Evolutionary conservation across 768 basidiomycete genomes (phyloP).

Genomic region (Boletus reticuloceps): DNA sequence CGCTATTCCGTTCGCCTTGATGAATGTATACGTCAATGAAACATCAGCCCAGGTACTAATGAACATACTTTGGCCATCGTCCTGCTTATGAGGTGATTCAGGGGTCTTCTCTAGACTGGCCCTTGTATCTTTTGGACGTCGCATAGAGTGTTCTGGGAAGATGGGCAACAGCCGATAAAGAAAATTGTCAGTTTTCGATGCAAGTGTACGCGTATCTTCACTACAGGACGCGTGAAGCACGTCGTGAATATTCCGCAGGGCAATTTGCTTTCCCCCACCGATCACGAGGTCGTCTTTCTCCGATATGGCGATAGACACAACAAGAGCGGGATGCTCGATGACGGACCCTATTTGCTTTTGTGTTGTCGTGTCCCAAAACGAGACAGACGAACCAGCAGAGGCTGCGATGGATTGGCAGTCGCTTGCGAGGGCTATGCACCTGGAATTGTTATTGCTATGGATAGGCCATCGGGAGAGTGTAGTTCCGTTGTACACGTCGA

Average conservation of each 20-base stretch:
- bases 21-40: not conserved
- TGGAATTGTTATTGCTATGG: not conserved
- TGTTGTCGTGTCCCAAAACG: slow-evolving; percentile 10
- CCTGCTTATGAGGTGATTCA: not conserved
- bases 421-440: slow-evolving; percentile 1
- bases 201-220: not conserved
- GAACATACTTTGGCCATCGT: not conserved
- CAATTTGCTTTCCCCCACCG: not conserved
- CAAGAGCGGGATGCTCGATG: not conserved
- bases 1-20: not conserved
- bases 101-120: not conserved
- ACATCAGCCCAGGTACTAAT: not conserved
- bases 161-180: not conserved
- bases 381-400: slow-evolving; percentile 3
- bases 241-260: not conserved
- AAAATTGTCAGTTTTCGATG: not conserved
- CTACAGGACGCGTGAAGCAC: not conserved
- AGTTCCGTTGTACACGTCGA: not conserved
- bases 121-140: not conserved
- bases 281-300: not conserved
- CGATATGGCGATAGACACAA: slow-evolving; percentile 8
- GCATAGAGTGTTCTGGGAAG: not conserved
- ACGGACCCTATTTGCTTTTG: slow-evolving; percentile 5
- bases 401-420: slow-evolving; percentile 5
- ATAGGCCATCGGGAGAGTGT: not conserved